phyloP scores from a whole-genome alignment of 129 eudicot genomes.

The sunflower (Helianthus annuus) region DNA sequence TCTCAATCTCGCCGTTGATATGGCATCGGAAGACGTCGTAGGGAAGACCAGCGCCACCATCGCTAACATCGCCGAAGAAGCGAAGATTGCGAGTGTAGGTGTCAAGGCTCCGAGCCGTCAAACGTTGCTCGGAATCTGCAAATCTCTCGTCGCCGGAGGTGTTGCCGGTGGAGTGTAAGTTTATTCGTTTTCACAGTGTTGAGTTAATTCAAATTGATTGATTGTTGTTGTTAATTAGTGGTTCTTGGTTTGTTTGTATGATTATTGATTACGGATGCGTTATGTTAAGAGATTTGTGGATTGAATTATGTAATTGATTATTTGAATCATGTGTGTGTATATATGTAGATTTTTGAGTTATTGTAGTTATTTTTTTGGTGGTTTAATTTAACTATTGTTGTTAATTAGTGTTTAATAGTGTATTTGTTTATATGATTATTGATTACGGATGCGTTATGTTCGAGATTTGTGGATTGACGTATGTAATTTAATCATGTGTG shows the following conservation, averaged over 20 bases:
- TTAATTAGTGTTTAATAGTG: too few species aligned
- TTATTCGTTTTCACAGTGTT: background rate
- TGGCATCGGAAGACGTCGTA: conserved; percentile 96
- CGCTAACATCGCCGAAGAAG: conserved; percentile 90
- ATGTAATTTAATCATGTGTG: background rate
- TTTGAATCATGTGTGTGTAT: background rate
- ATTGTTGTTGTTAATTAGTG: background rate
- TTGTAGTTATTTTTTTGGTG: background rate
- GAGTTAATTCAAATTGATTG: background rate
- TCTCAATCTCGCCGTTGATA: conserved; percentile 12
- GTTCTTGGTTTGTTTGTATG: background rate
- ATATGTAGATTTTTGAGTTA: background rate
- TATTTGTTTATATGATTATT: too few species aligned
- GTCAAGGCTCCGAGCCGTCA: conserved; percentile 71
- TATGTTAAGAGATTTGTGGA: background rate
- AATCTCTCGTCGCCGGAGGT: conserved; percentile 95
- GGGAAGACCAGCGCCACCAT: conserved; percentile 63
- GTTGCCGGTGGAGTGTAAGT: conserved; percentile 97
- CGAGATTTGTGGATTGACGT: background rate
- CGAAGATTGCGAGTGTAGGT: conserved; percentile 74
- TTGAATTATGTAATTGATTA: background rate
- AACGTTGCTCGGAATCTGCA: conserved; percentile 62
- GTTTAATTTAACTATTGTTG: too few species aligned
- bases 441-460: too few species aligned
- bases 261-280: background rate